phyloP scores from a whole-genome alignment of 345 rosid species.

The Zanthoxylum bungeanum region DNA sequence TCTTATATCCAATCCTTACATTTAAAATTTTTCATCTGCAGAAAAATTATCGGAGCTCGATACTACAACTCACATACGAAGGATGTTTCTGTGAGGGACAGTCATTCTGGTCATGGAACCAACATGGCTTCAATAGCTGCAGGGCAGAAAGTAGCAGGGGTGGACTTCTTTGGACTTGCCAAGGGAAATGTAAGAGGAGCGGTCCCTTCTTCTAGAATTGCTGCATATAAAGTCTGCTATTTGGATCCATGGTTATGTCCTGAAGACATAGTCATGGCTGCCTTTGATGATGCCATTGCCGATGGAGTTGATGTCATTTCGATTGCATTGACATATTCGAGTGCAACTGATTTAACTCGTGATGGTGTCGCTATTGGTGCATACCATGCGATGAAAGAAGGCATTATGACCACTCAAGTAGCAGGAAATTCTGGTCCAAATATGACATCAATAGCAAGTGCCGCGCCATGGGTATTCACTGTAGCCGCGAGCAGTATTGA shows the following conservation, averaged over 20 bases:
- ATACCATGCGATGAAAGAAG: slow-evolving; percentile 49
- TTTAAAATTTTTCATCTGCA: slow-evolving; percentile 1
- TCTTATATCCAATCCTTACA: background rate
- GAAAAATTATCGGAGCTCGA: slow-evolving; percentile 45
- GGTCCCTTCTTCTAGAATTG: slow-evolving; percentile 54
- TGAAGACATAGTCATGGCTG: slow-evolving; percentile 22
- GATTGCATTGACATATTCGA: slow-evolving; percentile 16
- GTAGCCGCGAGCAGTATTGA: slow-evolving; percentile 49
- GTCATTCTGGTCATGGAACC: slow-evolving; percentile 36
- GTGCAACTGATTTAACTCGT: accelerated
- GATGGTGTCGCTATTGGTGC: slow-evolving; percentile 37
- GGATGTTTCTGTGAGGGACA: slow-evolving; percentile 13
- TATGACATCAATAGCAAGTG: background rate
- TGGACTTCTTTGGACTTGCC: slow-evolving; percentile 46
- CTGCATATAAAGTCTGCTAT: slow-evolving; percentile 39
- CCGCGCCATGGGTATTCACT: slow-evolving; percentile 44
- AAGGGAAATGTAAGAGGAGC: slow-evolving; percentile 55
- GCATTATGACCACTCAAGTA: slow-evolving; percentile 31
- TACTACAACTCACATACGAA: slow-evolving; percentile 11
- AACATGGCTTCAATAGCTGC: slow-evolving; percentile 69
- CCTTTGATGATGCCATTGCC: slow-evolving; percentile 61
- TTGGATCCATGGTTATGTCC: background rate
- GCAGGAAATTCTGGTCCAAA: slow-evolving; percentile 34
- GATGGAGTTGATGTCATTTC: slow-evolving; percentile 51
- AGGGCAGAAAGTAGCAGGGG: slow-evolving; percentile 36